phyloP scores from a whole-genome alignment of 2,329 filamentous ascomycete genomes.

The Colletotrichum salicis region DNA sequence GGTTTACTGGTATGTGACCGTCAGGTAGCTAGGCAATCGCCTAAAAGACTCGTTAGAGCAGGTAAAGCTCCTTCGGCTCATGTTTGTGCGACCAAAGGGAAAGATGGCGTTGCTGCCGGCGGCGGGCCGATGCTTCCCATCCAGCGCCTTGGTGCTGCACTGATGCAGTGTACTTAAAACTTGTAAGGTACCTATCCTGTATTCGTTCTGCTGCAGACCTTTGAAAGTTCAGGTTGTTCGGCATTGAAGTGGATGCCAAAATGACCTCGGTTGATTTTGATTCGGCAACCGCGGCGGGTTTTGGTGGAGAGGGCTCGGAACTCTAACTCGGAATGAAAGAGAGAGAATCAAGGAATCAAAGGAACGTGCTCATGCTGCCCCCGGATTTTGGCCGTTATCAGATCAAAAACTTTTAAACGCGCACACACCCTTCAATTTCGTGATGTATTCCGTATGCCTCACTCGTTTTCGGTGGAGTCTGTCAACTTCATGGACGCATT shows the following conservation, averaged over 20 bases:
- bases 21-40: background rate
- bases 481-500: background rate
- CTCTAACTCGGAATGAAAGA: background rate
- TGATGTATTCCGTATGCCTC: background rate
- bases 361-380: background rate
- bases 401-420: conserved; percentile 12
- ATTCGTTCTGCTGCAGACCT: no score
- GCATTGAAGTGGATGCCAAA: background rate
- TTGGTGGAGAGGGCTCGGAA: background rate
- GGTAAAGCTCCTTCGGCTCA: conserved; percentile 1
- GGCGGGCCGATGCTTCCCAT: background rate
- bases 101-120: background rate
- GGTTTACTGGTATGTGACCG: background rate
- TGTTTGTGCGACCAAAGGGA: background rate
- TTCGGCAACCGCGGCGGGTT: conserved; percentile 27
- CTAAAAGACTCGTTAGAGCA: background rate
- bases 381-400: conserved; percentile 32
- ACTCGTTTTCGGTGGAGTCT: no score
- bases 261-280: conserved; percentile 29
- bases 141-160: background rate
- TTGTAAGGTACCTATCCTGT: no score
- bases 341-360: background rate
- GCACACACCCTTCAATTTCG: background rate
- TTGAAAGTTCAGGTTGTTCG: background rate
- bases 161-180: no score